Percentiles rank a stretch among this genome's conserved stretches.
Conservation (phyloP, 495 filamentous ascomycete species). For the Neurospora sp. region DNA sequence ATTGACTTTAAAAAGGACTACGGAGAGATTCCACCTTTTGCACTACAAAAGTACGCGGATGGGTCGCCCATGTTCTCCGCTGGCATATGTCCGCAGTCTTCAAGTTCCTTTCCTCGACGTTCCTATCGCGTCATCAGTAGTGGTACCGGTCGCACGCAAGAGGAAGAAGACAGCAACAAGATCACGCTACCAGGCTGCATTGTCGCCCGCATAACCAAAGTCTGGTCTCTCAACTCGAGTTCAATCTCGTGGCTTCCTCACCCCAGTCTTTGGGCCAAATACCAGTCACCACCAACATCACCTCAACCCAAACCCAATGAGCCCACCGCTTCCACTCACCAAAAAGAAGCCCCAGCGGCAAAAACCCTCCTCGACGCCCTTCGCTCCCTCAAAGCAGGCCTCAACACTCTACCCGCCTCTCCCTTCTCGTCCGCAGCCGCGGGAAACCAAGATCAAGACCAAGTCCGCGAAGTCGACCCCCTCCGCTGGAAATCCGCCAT, state of each 20-base stretch:
- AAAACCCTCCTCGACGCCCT: background rate
- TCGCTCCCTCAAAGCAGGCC: background rate
- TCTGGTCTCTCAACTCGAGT: background rate
- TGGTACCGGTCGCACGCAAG: background rate
- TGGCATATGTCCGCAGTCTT: background rate
- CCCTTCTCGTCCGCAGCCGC: background rate
- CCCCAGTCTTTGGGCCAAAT: background rate
- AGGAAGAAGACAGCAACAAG: background rate
- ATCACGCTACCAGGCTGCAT: background rate
- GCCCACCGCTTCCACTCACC: background rate
- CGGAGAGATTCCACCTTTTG: background rate
- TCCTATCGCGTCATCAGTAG: background rate
- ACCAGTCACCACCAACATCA: background rate
- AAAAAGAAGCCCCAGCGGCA: background rate
- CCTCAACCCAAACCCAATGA: background rate
- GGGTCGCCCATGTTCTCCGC: background rate
- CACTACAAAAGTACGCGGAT: background rate
- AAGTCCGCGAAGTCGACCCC: background rate
- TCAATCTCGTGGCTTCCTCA: background rate
- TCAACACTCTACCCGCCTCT: background rate
- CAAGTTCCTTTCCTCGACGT: background rate
- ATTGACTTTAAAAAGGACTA: background rate
- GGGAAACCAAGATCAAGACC: background rate
- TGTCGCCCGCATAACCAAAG: background rate
- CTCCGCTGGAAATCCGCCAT: background rate